Evolutionary conservation across 2,329 filamentous ascomycete species (phyloP), one percentile per base, ranked within the genome.

Genomic region (Clonostachys chloroleuca): DNA sequence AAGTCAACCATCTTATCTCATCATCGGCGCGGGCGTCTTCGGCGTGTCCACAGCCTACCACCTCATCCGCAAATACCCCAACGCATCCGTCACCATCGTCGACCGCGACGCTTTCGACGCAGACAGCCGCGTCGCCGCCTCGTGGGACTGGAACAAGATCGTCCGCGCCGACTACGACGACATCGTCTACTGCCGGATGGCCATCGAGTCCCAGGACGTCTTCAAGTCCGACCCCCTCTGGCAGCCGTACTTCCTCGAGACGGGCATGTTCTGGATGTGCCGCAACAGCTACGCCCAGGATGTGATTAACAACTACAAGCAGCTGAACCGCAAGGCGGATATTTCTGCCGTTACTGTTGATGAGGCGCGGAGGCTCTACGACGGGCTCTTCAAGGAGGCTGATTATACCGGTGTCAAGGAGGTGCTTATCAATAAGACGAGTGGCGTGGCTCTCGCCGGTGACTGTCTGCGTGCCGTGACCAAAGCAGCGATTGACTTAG

Each of bases 121-220:
- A 2, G 65, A 69, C 0, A 64, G 58, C 46, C 66, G 68, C 5
- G 66, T 73, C 18, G 84, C 83, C 33, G 85, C 85, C 1, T 87
- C 85, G 0, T 85, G 81, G 70, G 85, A 89, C 65, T 83, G 83
- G 76, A 88, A 86, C 68, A 88, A 87, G 63, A 82, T 86, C 30
- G 74, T 88, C 14, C 81, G 84, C 48, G 81, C 83, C 43, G 84
- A 88, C 61, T 88, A 88, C 65, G 72, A 78, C 47, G 80, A 85
- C 55, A 65, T 78, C 2, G 62, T 81, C 14, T 88, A 89, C 68
- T 82, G 78, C 61, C 64, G 74, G 44, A 71, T 89, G 18, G 85
- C 78, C 0, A 72, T 87, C 24, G 83, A 88, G 63, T 80, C 85
- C 0, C 80, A 84, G 56, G 76, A 82, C 45, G 64, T 80, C 1